Percentiles rank a stretch among this genome's conserved stretches.
Evolutionary conservation across 1,284 basidiomycete genomes (phyloP).

Genomic region (Sphagnurus paluster): DNA sequence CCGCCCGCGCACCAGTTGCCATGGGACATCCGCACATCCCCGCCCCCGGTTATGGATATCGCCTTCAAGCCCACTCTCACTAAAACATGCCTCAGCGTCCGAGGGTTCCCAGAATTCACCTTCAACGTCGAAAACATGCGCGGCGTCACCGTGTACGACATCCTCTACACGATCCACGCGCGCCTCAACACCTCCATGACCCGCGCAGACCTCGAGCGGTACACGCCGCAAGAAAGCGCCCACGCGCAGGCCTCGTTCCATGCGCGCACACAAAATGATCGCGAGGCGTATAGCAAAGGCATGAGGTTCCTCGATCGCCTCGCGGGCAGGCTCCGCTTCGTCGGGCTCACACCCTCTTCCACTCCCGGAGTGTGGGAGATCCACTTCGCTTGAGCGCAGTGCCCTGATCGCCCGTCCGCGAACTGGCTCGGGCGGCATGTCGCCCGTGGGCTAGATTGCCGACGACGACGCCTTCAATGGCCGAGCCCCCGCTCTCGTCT

Average conservation of each 20-base stretch:
- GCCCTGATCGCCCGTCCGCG: not conserved
- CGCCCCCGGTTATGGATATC: not conserved
- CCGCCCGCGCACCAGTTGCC: not conserved
- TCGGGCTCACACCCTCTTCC: constrained; percentile 2
- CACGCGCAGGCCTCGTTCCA: constrained; percentile 1
- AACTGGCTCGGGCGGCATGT: not conserved
- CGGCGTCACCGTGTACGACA: constrained; percentile 3
- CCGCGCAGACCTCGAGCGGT: not conserved
- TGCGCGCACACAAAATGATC: constrained; percentile 1
- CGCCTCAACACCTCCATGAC: not conserved
- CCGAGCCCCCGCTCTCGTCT: too few species aligned
- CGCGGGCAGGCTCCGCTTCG: constrained; percentile 1
- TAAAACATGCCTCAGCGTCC: constrained; percentile 1
- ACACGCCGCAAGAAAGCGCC: not conserved
- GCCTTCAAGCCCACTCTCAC: constrained; percentile 2
- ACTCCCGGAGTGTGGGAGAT: constrained; percentile 5
- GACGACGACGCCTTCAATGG: too few species aligned
- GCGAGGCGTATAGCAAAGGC: constrained; percentile 2
- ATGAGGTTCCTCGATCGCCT: constrained; percentile 6
- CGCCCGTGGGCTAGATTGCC: too few species aligned
- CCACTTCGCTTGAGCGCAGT: not conserved
- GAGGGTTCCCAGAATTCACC: not conserved
- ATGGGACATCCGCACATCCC: constrained; percentile 1
- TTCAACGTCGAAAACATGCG: constrained; percentile 5
- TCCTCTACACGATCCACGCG: not conserved